Evolutionary conservation across 1,139 yeast species (phyloP).

Genomic region (Sugiyamaella xylanicola): DNA sequence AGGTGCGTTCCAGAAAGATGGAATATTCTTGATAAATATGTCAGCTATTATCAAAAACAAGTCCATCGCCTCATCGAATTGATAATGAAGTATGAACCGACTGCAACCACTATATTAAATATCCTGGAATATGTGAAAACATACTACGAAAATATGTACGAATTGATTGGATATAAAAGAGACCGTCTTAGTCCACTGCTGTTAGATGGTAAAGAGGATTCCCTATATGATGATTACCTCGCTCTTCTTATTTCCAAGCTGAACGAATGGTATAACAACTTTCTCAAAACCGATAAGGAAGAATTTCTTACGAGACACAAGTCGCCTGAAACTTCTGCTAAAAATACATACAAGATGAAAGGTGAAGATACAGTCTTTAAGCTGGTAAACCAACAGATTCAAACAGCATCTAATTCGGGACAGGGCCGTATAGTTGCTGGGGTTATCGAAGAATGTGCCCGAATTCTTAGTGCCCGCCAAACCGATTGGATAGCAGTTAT

Average conservation of each 20-base stretch:
- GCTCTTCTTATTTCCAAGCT: slow-evolving; percentile 67
- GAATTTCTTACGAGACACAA: slow-evolving; percentile 62
- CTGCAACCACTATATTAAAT: slow-evolving; percentile 44
- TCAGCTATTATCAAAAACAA: slow-evolving; percentile 67
- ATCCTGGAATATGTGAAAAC: slow-evolving; percentile 76
- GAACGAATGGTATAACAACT: slow-evolving; percentile 77
- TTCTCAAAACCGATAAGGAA: slow-evolving; percentile 63
- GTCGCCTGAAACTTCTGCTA: slow-evolving; percentile 75
- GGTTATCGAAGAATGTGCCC: slow-evolving; percentile 76
- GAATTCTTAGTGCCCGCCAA: slow-evolving; percentile 62
- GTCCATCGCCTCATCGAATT: slow-evolving; percentile 64
- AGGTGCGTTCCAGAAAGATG: slow-evolving; percentile 72
- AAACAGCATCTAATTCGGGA: slow-evolving; percentile 85
- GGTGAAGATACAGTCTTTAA: slow-evolving; percentile 73
- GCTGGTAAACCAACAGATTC: slow-evolving; percentile 89
- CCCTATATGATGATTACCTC: slow-evolving; percentile 68
- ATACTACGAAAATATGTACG: slow-evolving; percentile 56
- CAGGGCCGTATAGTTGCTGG: slow-evolving; percentile 81
- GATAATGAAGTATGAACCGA: slow-evolving; percentile 68
- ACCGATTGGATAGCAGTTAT: slow-evolving; percentile 59
- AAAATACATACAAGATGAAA: slow-evolving; percentile 62
- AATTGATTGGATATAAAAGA: slow-evolving; percentile 44
- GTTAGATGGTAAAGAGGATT: slow-evolving; percentile 66
- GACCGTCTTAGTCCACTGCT: slow-evolving; percentile 47
- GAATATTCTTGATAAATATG: slow-evolving; percentile 67